Conservation (phyloP, 1,139 yeast genomes). For the Taphrina communis region DNA sequence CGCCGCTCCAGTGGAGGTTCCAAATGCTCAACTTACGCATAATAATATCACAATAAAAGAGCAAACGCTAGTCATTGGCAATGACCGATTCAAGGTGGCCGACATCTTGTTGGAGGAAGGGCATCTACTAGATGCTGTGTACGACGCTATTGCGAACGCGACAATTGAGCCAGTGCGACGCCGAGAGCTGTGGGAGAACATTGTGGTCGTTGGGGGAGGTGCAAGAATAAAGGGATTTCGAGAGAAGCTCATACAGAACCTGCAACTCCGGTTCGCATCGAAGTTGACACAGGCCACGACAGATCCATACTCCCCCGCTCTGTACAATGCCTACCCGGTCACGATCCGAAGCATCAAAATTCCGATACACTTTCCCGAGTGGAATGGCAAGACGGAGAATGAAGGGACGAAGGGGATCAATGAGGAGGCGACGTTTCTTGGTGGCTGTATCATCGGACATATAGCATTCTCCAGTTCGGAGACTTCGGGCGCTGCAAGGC, state of each 20-base stretch:
- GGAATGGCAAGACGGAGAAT: slow-evolving; percentile 62
- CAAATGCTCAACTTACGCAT: slow-evolving; percentile 54
- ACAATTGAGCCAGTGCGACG: slow-evolving; percentile 55
- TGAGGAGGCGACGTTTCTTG: slow-evolving; percentile 42
- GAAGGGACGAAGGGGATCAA: slow-evolving; percentile 32
- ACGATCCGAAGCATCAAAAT: slow-evolving; percentile 69
- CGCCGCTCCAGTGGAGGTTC: slow-evolving; percentile 49
- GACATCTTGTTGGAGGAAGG: slow-evolving; percentile 62
- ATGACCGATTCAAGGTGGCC: slow-evolving; percentile 84
- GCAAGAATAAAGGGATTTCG: slow-evolving; percentile 75
- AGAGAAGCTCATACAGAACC: slow-evolving; percentile 67
- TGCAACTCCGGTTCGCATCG: slow-evolving; percentile 53
- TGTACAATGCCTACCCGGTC: slow-evolving; percentile 62
- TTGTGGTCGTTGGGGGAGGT: slow-evolving; percentile 79
- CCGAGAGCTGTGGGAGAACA: slow-evolving; percentile 85
- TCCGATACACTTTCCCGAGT: slow-evolving; percentile 93
- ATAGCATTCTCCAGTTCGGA: slow-evolving; percentile 35
- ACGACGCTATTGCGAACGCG: slow-evolving; percentile 32
- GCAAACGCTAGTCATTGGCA: slow-evolving; percentile 68
- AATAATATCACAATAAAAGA: slow-evolving; percentile 52
- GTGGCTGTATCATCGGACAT: slow-evolving; percentile 39
- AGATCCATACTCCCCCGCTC: slow-evolving; percentile 30
- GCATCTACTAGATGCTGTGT: slow-evolving; percentile 39
- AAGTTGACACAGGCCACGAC: slow-evolving; percentile 18
- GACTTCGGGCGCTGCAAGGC: slow-evolving; percentile 17